phyloP scores from a whole-genome alignment of 129 eudicot genomes.

The Tagetes erecta region DNA sequence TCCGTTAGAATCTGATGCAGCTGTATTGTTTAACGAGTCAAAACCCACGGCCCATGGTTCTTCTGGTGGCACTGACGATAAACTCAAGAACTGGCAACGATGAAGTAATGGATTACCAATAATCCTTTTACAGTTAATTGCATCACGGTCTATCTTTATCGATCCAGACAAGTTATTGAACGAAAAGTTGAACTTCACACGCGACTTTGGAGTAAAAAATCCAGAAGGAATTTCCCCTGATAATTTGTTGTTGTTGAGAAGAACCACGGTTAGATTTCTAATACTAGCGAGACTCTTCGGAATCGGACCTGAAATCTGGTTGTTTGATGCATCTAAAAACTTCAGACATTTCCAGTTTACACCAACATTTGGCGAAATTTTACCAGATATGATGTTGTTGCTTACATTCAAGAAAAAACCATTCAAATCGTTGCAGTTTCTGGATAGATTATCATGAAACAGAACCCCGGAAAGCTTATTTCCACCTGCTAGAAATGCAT shows the following conservation, averaged over 20 bases:
- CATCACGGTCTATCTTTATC: constrained; percentile 26
- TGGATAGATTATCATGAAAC: constrained; percentile 27
- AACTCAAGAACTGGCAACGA: constrained; percentile 31
- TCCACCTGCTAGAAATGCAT: constrained; percentile 42
- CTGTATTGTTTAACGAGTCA: constrained; percentile 20
- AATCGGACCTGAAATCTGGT: constrained; percentile 43
- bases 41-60: constrained; percentile 22
- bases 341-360: constrained; percentile 39
- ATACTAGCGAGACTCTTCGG: constrained; percentile 38
- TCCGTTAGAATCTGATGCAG: constrained; percentile 20
- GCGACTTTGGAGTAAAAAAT: constrained; percentile 16
- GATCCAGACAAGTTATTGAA: constrained; percentile 46
- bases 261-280: constrained; percentile 38
- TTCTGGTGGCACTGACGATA: constrained; percentile 35
- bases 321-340: constrained; percentile 43
- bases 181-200: constrained; percentile 33
- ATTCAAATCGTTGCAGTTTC: constrained; percentile 23
- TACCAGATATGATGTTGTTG: constrained; percentile 40
- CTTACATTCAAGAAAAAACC: constrained; percentile 46
- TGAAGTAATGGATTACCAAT: constrained; percentile 37
- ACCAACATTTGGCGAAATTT: constrained; percentile 34
- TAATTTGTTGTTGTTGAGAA: constrained; percentile 43
- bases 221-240: constrained; percentile 40
- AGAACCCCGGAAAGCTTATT: constrained; percentile 42
- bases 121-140: constrained; percentile 36